These are phyloP conservation scores for Fusarium goolgardi DNA, from an alignment of 2,329 filamentous ascomycete species.

Conservation along the genomic window DNA sequence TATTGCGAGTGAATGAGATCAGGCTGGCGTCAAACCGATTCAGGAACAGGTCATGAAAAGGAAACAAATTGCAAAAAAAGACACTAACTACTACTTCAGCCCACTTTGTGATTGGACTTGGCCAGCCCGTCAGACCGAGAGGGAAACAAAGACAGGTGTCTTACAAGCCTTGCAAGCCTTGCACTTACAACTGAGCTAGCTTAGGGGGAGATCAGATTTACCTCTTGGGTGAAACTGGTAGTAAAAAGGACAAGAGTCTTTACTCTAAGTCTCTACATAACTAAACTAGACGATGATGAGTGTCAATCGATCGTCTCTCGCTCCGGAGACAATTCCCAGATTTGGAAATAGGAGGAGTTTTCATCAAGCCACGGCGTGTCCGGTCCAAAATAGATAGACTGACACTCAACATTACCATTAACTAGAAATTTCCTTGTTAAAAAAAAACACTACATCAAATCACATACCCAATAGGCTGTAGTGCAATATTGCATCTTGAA, in stretches of 20 bases:
- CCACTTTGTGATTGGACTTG: slow-evolving; percentile 5
- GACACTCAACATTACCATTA: slow-evolving; percentile 5
- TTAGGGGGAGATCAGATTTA: slow-evolving; percentile 17
- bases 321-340: slow-evolving; percentile 17
- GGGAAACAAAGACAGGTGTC: slow-evolving; percentile 1
- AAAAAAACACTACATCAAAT: background rate
- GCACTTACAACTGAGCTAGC: slow-evolving; percentile 8
- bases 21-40: slow-evolving; percentile 34
- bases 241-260: slow-evolving; percentile 13
- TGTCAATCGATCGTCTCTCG: slow-evolving; percentile 13
- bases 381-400: slow-evolving; percentile 12
- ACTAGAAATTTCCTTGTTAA: slow-evolving; percentile 3
- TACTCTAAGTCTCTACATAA: slow-evolving; percentile 6
- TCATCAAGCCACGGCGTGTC: slow-evolving; percentile 29
- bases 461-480: background rate
- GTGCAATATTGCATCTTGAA: background rate
- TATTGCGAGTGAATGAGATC: slow-evolving; percentile 23
- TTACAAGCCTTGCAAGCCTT: slow-evolving; percentile 5
- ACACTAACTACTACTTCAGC: slow-evolving; percentile 2
- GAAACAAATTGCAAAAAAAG: slow-evolving; percentile 11
- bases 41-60: slow-evolving; percentile 24
- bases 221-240: slow-evolving; percentile 1
- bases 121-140: background rate
- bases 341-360: slow-evolving; percentile 29
- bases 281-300: slow-evolving; percentile 31